Percentiles rank a stretch among this genome's conserved stretches.
phyloP scores from a whole-genome alignment of 2,329 filamentous ascomycete genomes.

The Diplodia sapinea region DNA sequence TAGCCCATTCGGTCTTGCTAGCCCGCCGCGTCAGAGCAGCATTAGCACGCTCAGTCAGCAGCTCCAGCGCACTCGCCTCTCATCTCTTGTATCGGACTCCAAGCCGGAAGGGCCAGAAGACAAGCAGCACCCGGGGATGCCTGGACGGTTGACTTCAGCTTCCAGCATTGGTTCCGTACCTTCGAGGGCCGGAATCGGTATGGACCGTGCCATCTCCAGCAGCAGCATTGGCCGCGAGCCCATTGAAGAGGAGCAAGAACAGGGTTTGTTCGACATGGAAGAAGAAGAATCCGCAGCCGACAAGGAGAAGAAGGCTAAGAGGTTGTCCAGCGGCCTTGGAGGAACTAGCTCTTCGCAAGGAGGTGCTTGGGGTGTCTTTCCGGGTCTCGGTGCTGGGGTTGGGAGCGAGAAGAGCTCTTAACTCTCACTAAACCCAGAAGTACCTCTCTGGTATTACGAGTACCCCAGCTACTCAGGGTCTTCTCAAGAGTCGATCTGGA shows the following conservation, averaged over 20 bases:
- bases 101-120: constrained; percentile 35
- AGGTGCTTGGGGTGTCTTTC: constrained; percentile 19
- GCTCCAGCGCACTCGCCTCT: constrained; percentile 53
- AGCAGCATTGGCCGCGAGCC: constrained; percentile 49
- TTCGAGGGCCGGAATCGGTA: constrained; percentile 36
- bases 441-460: neutral
- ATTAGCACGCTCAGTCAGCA: constrained; percentile 69
- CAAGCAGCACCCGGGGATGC: constrained; percentile 72
- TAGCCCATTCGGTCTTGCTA: constrained; percentile 57
- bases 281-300: constrained; percentile 41
- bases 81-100: constrained; percentile 38
- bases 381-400: constrained; percentile 6
- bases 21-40: constrained; percentile 61
- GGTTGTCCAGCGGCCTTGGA: constrained; percentile 7
- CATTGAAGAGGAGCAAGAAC: constrained; percentile 50
- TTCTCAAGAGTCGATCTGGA: neutral
- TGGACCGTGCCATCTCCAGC: constrained; percentile 48
- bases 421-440: neutral
- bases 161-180: constrained; percentile 42
- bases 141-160: constrained; percentile 42
- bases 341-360: neutral
- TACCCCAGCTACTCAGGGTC: neutral
- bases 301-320: constrained; percentile 20
- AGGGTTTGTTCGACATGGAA: constrained; percentile 52
- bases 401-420: constrained; percentile 17